Evolutionary conservation across 176 grass and related monocot genomes (phyloP).

Genomic region (Ampelocalamus luodianensis): DNA sequence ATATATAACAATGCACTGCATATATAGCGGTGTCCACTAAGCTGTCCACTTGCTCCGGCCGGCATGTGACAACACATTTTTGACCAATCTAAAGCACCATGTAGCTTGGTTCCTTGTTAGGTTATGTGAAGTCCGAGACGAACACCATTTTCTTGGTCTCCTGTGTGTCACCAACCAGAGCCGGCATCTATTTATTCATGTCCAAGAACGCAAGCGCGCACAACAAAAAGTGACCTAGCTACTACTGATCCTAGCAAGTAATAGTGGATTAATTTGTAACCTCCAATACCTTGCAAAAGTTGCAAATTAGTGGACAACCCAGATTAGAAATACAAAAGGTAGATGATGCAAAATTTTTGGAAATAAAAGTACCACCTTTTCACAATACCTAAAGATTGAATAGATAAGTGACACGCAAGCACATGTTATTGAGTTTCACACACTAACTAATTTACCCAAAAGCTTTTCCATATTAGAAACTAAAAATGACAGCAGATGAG

Average conservation of each 20-base stretch:
- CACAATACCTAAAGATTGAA: too few relatives aligned
- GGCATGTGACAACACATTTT: neutral
- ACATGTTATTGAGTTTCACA: neutral
- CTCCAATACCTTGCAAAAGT: neutral
- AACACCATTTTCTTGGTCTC: conserved; percentile 11
- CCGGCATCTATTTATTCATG: neutral
- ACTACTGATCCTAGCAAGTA: neutral
- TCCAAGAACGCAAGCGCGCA: neutral
- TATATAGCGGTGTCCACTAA: neutral
- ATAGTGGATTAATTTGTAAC: neutral
- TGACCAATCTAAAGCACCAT: neutral
- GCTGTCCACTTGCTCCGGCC: neutral
- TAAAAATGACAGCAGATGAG: too few relatives aligned
- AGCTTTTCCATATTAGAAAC: too few relatives aligned
- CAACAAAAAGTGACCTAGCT: neutral
- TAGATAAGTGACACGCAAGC: too few relatives aligned
- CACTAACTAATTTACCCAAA: neutral
- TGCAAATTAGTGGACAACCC: neutral
- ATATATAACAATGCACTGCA: neutral
- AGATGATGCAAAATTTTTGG: neutral
- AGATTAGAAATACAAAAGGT: neutral
- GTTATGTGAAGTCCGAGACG: neutral
- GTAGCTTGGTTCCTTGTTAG: conserved; percentile 6
- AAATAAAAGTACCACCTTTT: too few relatives aligned
- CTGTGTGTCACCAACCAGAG: conserved; percentile 11